Evolutionary conservation across 1,284 basidiomycete species (phyloP).

Genomic region (Apiotrichum akiyoshidainum): DNA sequence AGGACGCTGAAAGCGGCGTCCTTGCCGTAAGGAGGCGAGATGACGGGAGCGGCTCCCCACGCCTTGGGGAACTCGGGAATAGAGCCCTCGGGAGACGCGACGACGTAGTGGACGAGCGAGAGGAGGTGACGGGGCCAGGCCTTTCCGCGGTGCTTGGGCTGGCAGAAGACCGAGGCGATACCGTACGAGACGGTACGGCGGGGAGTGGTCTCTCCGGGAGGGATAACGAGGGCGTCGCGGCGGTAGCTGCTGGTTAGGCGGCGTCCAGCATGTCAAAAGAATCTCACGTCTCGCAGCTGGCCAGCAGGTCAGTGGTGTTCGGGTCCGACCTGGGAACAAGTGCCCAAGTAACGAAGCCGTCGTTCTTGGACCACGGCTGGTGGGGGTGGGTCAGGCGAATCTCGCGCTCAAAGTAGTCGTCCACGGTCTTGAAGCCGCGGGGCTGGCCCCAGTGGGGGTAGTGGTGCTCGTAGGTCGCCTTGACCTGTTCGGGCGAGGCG

Average conservation of each 20-base stretch:
- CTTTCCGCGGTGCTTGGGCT: conserved; percentile 28
- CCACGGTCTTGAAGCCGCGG: conserved; percentile 1
- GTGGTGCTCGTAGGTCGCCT: conserved; percentile 6
- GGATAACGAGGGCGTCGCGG: conserved; percentile 17
- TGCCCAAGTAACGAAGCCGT: conserved; percentile 20
- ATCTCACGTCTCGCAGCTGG: conserved; percentile 32
- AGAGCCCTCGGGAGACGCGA: conserved; percentile 11
- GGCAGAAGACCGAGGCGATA: conserved; percentile 39
- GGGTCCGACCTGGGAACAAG: conserved; percentile 26
- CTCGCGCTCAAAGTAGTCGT: background rate
- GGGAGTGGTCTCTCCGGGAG: conserved; percentile 15
- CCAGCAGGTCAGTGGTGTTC: conserved; percentile 26
- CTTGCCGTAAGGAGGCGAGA: background rate
- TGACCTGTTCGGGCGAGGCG: conserved; percentile 18
- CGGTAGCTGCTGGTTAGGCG: conserved; percentile 28
- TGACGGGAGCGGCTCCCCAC: conserved; percentile 27
- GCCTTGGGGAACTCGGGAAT: conserved; percentile 24
- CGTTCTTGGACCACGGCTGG: conserved; percentile 4
- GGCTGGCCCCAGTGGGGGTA: conserved; percentile 6
- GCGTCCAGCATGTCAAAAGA: background rate
- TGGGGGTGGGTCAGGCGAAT: conserved; percentile 1
- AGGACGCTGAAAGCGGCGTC: conserved; percentile 30
- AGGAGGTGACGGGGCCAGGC: conserved; percentile 38
- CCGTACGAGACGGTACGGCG: conserved; percentile 27
- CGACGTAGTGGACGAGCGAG: conserved; percentile 32